A percentile compares a stretch with the other conserved stretches of the same genome.
These are phyloP conservation scores for Solanum bulbocastanum DNA, from an alignment of 257 asterid species.

Conservation along the genomic window DNA sequence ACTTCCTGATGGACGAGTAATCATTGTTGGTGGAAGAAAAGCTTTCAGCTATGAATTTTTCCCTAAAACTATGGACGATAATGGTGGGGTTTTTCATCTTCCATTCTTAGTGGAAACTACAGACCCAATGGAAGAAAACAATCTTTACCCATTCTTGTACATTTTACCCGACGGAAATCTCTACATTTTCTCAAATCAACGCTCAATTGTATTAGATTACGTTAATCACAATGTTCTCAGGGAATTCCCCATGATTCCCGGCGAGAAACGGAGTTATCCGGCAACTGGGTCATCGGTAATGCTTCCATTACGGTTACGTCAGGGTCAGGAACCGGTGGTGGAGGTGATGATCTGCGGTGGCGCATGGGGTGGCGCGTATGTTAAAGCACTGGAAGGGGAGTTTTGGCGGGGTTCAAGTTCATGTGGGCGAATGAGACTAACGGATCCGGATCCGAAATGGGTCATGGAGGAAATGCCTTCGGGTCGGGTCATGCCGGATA, in stretches of 20 bases:
- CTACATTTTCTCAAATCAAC: conserved; percentile 58
- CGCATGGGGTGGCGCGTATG: conserved; percentile 53
- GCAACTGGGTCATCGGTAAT: conserved; percentile 71
- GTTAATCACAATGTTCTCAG: conserved; percentile 23
- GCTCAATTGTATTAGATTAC: conserved; percentile 48
- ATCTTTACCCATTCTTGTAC: conserved; percentile 76
- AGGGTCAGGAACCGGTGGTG: conserved; percentile 6
- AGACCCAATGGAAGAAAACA: conserved; percentile 70
- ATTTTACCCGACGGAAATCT: conserved; percentile 78
- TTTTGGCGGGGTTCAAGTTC: conserved; percentile 30
- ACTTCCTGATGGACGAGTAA: conserved; percentile 70
- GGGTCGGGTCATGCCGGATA: conserved; percentile 20
- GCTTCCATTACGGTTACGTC: conserved; percentile 38
- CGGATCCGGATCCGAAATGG: conserved; percentile 45
- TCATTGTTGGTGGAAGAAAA: conserved; percentile 71
- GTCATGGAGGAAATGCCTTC: conserved; percentile 21
- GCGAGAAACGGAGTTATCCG: conserved; percentile 63
- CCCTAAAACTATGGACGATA: conserved; percentile 20
- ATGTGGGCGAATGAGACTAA: conserved; percentile 59
- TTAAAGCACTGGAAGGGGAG: conserved; percentile 18
- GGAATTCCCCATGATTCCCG: conserved; percentile 55
- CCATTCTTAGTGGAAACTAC: conserved; percentile 52
- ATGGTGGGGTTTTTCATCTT: conserved; percentile 3
- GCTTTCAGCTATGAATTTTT: conserved; percentile 77
- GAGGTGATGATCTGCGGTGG: conserved; percentile 88